Conservation (phyloP, 495 filamentous ascomycete genomes). For the Podospora tetraspora region DNA sequence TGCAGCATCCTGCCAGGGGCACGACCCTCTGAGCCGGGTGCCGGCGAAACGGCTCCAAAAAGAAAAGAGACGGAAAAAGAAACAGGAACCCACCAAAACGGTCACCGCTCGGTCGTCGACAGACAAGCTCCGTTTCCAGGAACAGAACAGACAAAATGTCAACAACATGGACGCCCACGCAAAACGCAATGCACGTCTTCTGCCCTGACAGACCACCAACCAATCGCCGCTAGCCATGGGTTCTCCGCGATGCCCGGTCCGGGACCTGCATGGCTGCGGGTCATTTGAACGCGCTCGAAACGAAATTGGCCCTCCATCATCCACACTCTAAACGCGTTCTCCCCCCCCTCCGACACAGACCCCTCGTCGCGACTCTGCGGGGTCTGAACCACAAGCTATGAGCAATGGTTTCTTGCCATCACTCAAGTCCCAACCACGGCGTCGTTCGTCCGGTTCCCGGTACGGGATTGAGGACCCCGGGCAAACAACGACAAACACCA, state of each 20-base stretch:
- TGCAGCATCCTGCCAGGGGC: background rate
- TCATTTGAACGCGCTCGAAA: background rate
- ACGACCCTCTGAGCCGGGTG: background rate
- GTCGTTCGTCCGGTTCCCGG: background rate
- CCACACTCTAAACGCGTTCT: background rate
- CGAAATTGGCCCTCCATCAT: background rate
- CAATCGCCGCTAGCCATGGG: background rate
- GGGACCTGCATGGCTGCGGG: background rate
- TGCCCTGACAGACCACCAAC: background rate
- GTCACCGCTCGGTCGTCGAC: background rate
- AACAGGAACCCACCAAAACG: background rate
- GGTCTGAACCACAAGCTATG: background rate
- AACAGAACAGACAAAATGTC: background rate
- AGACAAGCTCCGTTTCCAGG: background rate
- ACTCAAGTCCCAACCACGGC: background rate
- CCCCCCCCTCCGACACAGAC: background rate
- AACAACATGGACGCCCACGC: background rate
- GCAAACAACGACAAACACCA: background rate
- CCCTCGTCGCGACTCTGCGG: background rate
- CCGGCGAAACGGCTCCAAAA: background rate
- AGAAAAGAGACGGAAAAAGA: background rate
- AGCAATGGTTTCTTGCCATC: background rate
- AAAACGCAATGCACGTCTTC: background rate
- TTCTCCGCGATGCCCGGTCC: background rate
- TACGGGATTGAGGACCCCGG: too few species aligned